phyloP scores from a whole-genome alignment of 176 grass and related monocot genomes.

The Eragrostis curvula region DNA sequence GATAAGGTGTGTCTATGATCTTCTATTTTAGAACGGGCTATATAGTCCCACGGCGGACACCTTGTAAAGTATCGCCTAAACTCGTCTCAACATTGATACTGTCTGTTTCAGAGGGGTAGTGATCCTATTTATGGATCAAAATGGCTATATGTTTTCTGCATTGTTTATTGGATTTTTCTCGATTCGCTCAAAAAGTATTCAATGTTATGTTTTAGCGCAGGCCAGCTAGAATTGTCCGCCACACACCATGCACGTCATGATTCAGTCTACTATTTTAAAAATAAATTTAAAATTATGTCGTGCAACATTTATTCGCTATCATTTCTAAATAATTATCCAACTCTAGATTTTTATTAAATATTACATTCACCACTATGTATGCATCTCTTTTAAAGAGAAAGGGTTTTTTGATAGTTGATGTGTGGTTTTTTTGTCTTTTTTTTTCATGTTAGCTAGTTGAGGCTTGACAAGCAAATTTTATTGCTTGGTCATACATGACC shows the following conservation, averaged over 20 bases:
- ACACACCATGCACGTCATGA: not conserved
- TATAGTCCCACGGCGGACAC: not conserved
- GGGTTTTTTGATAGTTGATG: no score
- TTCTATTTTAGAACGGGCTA: not conserved
- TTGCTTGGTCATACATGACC: no score
- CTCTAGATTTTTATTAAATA: no score
- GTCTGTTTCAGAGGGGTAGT: not conserved
- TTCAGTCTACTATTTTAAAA: constrained; percentile 7
- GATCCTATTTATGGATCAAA: not conserved
- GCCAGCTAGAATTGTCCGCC: not conserved
- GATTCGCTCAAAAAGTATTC: constrained; percentile 10
- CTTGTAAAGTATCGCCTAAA: not conserved
- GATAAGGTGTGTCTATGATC: not conserved
- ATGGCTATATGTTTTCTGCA: not conserved
- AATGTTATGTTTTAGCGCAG: constrained; percentile 6
- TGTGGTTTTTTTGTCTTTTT: no score
- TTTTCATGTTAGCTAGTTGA: no score
- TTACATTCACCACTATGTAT: no score
- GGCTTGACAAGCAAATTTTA: no score
- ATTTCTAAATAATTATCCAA: not conserved
- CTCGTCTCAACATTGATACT: not conserved
- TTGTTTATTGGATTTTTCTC: constrained; percentile 19
- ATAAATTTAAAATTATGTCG: not conserved
- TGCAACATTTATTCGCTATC: constrained; percentile 23
- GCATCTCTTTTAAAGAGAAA: no score